Percentiles rank a stretch among this genome's conserved stretches.
Evolutionary conservation across 2,329 filamentous ascomycete species (phyloP).

Genomic region (Pestalotiopsis sp.): DNA sequence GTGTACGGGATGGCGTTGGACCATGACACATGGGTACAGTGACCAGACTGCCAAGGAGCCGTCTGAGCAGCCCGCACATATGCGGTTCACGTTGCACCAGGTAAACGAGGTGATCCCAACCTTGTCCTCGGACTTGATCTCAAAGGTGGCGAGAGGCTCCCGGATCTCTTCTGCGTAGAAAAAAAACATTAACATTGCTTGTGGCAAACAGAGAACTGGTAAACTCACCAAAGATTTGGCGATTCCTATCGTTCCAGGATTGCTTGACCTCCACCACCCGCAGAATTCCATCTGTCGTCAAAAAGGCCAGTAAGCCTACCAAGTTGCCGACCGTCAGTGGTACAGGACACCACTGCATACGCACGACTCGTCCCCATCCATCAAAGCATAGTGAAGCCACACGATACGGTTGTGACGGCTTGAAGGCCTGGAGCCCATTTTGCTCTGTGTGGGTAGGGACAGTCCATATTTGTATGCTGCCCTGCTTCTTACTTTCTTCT

Average conservation of each 20-base stretch:
- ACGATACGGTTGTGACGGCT: conserved; percentile 39
- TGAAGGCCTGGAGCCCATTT: conserved; percentile 36
- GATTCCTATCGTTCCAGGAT: conserved; percentile 26
- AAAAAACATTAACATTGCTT: conserved; percentile 24
- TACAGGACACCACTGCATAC: conserved; percentile 57
- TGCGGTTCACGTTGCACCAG: conserved; percentile 58
- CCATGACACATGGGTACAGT: conserved; percentile 47
- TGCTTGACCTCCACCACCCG: conserved; percentile 47
- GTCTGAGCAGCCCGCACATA: conserved; percentile 58
- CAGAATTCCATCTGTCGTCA: conserved; percentile 54
- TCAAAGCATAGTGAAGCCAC: conserved; percentile 49
- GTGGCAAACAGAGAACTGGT: not conserved
- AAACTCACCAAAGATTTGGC: conserved; percentile 41
- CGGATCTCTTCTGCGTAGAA: conserved; percentile 44
- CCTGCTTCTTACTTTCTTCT: conserved; percentile 42
- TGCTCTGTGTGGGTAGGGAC: conserved; percentile 37
- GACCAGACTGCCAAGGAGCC: conserved; percentile 62
- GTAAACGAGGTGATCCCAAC: conserved; percentile 54
- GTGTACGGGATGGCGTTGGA: conserved; percentile 57
- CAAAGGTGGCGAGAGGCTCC: conserved; percentile 45
- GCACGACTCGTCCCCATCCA: conserved; percentile 48
- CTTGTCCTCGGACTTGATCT: conserved; percentile 47
- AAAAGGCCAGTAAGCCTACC: conserved; percentile 47
- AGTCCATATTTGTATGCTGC: conserved; percentile 56
- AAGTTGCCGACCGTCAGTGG: conserved; percentile 30